These are phyloP conservation scores for Nematodospora anomalae DNA, from an alignment of 1,139 yeast species.

Conservation along the genomic window DNA sequence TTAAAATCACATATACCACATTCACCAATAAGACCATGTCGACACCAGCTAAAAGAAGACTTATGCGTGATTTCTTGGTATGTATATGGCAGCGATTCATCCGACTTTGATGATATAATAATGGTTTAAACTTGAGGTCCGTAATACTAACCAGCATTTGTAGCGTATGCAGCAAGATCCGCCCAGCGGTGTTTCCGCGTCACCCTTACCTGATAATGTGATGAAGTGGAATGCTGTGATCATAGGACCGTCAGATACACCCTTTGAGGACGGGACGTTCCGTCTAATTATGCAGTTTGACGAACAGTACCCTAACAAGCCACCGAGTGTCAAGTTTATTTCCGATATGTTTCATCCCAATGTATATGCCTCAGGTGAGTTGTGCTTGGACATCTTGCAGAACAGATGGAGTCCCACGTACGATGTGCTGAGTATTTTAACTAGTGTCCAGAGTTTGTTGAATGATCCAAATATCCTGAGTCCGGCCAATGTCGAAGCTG, in stretches of 20 bases:
- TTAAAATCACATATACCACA: neutral
- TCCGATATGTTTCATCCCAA: slow-evolving; percentile 98
- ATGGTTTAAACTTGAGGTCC: neutral
- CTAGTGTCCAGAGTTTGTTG: slow-evolving; percentile 81
- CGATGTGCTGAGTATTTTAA: slow-evolving; percentile 94
- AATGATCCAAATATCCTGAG: slow-evolving; percentile 96
- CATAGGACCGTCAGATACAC: slow-evolving; percentile 97
- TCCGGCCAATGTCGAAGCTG: slow-evolving; percentile 98
- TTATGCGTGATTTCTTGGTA: slow-evolving; percentile 96
- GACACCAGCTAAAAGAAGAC: slow-evolving; percentile 95
- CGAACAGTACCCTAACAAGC: slow-evolving; percentile 97
- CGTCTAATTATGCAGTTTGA: slow-evolving; percentile 84
- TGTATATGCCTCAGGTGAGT: slow-evolving; percentile 92
- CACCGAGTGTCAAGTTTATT: slow-evolving; percentile 87
- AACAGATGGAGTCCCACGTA: slow-evolving; percentile 99
- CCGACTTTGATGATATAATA: neutral
- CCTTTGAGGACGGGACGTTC: slow-evolving; percentile 97
- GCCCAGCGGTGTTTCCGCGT: slow-evolving; percentile 96
- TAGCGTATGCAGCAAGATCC: slow-evolving; percentile 97
- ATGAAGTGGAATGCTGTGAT: slow-evolving; percentile 98
- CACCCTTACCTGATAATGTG: slow-evolving; percentile 95
- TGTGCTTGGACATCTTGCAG: slow-evolving; percentile 92
- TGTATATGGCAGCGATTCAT: slow-evolving; percentile 22
- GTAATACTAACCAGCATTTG: slow-evolving; percentile 1
- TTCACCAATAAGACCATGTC: slow-evolving; percentile 58